Evolutionary conservation across 208 protist genomes (phyloP), one percentile per base, ranked within the genome.

Genomic region (Trichomonas tenax): DNA sequence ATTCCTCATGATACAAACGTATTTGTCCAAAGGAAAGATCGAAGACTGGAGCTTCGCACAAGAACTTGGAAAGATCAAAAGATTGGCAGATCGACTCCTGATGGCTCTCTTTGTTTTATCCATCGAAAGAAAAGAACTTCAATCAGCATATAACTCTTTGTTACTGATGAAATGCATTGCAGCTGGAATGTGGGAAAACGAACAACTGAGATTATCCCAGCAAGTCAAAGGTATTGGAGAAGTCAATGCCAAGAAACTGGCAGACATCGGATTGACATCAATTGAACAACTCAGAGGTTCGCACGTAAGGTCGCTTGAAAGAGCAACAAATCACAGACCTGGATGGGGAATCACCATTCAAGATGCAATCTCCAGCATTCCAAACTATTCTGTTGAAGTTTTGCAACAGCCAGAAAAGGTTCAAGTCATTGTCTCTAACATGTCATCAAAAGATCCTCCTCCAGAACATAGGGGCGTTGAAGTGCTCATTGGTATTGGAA

Each of bases 171-270:
- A 93, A 51, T 93, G 86, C 26, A 48, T 93, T 38, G 34, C 8
- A 38, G 14, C 11, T 10, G 40, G 44, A 51, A 93, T 93, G 86
- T 93, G 86, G 86, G 86, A 93, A 51, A 93, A 48, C 15, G n/a
- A 93, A 1, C 17, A 41, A 38, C 0, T 26, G 51, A 93, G 44
- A 93, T 44, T 51, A 38, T 15, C 44, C 15, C 86, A 93, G 21
- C 86, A 93, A 51, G n/a, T 93, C 1, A 93, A 93, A 93, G 44
- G 44, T n/a, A 93, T 93, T 36, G 86, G 86, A 34, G 86, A 93
- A 58, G 86, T 93, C 36, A 48, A 51, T 93, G 40, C 86, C 2
- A 93, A 51, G 26, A 93, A 93, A 93, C 17, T 93, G 11, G 17
- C 17, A 23, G 9, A 38, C 11, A 17, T 6, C 8, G 86, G 34